Base-by-base conservation (phyloP, 129 eudicot genomes). In the Ambrosia trifida region DNA sequence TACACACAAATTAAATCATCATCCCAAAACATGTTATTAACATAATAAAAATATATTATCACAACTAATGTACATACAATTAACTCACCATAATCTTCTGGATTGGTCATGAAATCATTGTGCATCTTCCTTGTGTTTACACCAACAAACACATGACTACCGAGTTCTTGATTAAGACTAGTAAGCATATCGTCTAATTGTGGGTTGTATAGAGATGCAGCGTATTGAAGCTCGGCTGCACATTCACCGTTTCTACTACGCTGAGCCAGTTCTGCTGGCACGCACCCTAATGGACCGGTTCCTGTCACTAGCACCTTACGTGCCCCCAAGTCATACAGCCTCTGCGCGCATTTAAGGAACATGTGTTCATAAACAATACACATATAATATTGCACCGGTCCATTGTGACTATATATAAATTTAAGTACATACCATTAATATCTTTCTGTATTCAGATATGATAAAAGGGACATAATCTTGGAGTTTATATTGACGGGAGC, bases 231-330 rank as follows among this genome's bases (percentile, higher is more conserved):
- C 49, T 87, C 95, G 12, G 57, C 73, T 28, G 89, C 79, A 40
- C 98, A 89, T 67, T 86, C 86, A 0, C 98, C 98, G 35, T 65
- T 72, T 58, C 83, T 32, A 78, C 98, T 86, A 47, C 80, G 78
- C 49, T 83, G 89, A 35, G 96, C 96, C 78, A 83, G 54, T 59
- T 92, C 98, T 2, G 98, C 87, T 2, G 98, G 98, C 3, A 86
- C 98, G 17, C 98, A 92, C 5, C 98, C 98, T 73, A 92, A 62
- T 6, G 96, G 98, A 12, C 98, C 98, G 1, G 96, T 85, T 17
- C 98, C 98, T 0, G 96, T 92, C 73, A 89, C 94, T 13, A 92
- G 77, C 4, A 92, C 95, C 70, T 84, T 74, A 5, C 96, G 83
- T 5, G 86, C 95, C 30, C 98, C 98, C 82, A 89, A 62, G 3